Evolutionary conservation across 2,329 filamentous ascomycete species (phyloP), one percentile per base, ranked within the genome.

Genomic region (Fusarium cicatricum): DNA sequence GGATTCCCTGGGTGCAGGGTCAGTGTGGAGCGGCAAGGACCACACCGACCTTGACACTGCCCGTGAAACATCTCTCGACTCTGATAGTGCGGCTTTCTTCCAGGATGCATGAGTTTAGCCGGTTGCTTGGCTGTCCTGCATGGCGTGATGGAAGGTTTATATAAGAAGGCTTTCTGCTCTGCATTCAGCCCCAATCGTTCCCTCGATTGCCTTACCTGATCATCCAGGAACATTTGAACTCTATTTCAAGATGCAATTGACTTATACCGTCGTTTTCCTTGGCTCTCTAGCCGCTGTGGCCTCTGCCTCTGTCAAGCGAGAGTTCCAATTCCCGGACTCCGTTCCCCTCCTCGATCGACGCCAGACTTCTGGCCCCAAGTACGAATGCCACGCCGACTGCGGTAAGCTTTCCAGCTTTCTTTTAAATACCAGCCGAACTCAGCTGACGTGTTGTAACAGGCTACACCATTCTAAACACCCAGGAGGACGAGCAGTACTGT

Each of bases 301-400:
- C 45, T 50, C 58, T 5, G 69, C 64, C 39, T 33, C 38, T 11
- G 43, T 51, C 11, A 47, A 52, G 29, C 41, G 55, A 19, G 65
- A 55, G 34, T 68, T 70, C 59, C 55, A 67, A 45, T 73, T 70
- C 60, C 71, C 68, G 14, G 70, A 63, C 34, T 44, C 55, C 14
- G 69, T 73, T 28, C 66, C 68, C n/a, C 62, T 80, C n/a, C 52
- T 74, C 46, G n/a, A n/a, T n/a, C 75, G 72, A 62, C 77, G 79
- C n/a, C 78, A 80, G 63, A 75, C 75, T 5, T 56, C 55, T 2
- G 70, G 64, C 2, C 73, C 78, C 5, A 58, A 70, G 7, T 82
- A 78, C 64, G 71, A 81, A 36, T 84, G 81, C 69, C 80, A 83
- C 60, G 74, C 77, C 61, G 77, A 78, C 68, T 83, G 80, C 71